phyloP scores from a whole-genome alignment of 805 yeast genomes.

The Kluyveromyces lactis region DNA sequence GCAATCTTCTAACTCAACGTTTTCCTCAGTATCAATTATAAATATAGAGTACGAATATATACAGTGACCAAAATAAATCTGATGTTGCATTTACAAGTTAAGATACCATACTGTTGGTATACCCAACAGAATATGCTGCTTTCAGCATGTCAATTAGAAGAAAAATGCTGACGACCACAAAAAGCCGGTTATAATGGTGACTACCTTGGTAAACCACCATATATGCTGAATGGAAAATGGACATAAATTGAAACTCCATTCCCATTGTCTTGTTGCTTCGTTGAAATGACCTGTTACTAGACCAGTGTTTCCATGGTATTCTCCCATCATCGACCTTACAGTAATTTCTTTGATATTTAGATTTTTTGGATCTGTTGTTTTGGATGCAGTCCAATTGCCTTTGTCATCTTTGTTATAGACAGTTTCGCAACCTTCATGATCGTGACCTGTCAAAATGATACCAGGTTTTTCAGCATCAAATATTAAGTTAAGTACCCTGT shows the following conservation, averaged over 20 bases:
- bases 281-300: conserved; percentile 67
- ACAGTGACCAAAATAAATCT: too few relatives aligned
- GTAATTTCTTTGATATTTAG: conserved; percentile 62
- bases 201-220: conserved; percentile 86
- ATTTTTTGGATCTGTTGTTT: conserved; percentile 24
- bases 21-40: too few relatives aligned
- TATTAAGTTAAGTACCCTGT: conserved; percentile 58
- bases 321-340: conserved; percentile 95
- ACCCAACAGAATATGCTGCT: too few relatives aligned
- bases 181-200: conserved; percentile 35
- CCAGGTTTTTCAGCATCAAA: conserved; percentile 67
- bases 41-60: too few relatives aligned
- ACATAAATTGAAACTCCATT: conserved; percentile 64
- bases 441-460: conserved; percentile 86
- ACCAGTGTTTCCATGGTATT: conserved; percentile 84
- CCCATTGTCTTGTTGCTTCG: conserved; percentile 39
- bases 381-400: conserved; percentile 52
- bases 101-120: too few relatives aligned
- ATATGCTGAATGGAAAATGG: conserved; percentile 81
- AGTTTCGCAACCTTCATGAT: conserved; percentile 87
- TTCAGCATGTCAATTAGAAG: too few relatives aligned
- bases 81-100: too few relatives aligned
- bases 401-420: conserved; percentile 43
- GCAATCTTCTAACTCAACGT: too few relatives aligned
- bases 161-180: conserved; percentile 26